Conservation (phyloP, 2,329 filamentous ascomycete species). For the Thielaviopsis populi region DNA sequence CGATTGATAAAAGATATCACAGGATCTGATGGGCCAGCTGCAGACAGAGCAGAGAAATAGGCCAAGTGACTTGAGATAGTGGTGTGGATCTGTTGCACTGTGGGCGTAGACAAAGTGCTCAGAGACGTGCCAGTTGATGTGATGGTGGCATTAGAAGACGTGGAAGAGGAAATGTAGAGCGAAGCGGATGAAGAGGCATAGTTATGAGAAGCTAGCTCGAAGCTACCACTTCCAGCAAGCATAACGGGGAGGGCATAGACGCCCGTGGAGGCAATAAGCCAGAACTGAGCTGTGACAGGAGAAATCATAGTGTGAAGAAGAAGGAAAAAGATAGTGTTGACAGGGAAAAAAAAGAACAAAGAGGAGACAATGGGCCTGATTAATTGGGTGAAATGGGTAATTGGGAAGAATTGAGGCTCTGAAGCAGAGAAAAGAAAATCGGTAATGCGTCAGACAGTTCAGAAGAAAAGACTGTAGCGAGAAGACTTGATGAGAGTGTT, state of each 20-base stretch:
- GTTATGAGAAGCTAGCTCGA: not conserved
- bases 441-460: not conserved
- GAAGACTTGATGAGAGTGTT: not conserved
- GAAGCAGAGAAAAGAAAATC: not conserved
- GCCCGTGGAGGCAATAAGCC: not conserved
- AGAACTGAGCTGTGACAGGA: not conserved
- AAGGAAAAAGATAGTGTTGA: not conserved
- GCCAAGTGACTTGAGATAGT: not conserved
- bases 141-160: not conserved
- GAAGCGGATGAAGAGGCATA: not conserved
- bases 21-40: not conserved
- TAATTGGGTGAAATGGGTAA: not conserved
- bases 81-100: not conserved
- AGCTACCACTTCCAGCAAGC: not conserved
- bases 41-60: not conserved
- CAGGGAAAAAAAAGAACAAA: not conserved
- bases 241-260: constrained; percentile 4
- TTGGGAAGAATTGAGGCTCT: not conserved
- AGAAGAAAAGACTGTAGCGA: not conserved
- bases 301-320: not conserved
- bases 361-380: not conserved
- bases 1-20: not conserved
- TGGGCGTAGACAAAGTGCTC: not conserved
- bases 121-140: not conserved
- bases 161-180: not conserved